Conservation (phyloP, 73 alveolate species). For the Stentor coeruleus region DNA sequence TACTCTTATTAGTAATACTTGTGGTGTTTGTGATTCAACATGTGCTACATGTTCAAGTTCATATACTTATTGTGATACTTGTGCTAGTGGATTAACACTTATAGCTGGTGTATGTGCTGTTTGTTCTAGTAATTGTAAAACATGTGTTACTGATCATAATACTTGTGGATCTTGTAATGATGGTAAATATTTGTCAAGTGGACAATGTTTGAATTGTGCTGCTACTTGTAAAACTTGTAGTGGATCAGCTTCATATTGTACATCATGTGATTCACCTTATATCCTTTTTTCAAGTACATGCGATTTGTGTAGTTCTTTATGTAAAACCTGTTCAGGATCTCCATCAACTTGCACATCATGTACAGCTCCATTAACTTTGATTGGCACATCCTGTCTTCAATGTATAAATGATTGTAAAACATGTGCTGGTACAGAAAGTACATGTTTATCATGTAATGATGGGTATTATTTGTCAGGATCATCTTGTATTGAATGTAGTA, state of each 20-base stretch:
- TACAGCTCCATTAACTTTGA: background rate
- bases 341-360: slow-evolving; percentile 17
- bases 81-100: background rate
- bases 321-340: slow-evolving; percentile 1
- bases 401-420: background rate
- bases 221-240: background rate
- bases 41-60: background rate
- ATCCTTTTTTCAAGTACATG: background rate
- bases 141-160: slow-evolving; percentile 9
- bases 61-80: background rate
- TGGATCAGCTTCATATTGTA: background rate
- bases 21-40: background rate
- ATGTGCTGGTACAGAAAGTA: background rate
- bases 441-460: background rate
- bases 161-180: background rate
- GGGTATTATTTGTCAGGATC: background rate
- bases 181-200: background rate
- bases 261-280: background rate
- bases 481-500: background rate
- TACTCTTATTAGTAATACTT: no score
- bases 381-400: background rate
- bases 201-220: background rate
- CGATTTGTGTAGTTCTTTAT: background rate
- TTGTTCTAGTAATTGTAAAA: background rate
- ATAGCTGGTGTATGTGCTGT: background rate